Percentiles rank a stretch among this genome's conserved stretches.
Conservation (phyloP, 2,329 filamentous ascomycete species). For the Trichoderma sp. region DNA sequence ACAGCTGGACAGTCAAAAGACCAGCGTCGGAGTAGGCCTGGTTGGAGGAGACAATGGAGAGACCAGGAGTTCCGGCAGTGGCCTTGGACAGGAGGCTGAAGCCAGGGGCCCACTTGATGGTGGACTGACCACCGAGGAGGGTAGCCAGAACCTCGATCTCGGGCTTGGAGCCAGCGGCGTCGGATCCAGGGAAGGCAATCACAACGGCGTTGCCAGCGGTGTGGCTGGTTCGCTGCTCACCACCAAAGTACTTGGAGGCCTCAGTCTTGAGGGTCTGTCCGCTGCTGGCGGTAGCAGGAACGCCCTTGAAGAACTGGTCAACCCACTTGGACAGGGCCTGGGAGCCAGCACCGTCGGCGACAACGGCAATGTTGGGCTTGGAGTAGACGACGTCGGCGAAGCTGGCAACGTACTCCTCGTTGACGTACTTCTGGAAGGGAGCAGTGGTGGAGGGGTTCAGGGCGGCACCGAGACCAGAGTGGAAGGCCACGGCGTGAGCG, state of each 20-base stretch:
- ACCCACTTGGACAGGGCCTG: slow-evolving; percentile 84
- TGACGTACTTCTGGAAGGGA: slow-evolving; percentile 77
- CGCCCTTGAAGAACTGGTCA: slow-evolving; percentile 82
- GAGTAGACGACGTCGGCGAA: slow-evolving; percentile 80
- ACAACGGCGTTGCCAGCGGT: slow-evolving; percentile 78
- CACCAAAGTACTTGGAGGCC: slow-evolving; percentile 86
- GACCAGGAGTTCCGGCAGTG: slow-evolving; percentile 63
- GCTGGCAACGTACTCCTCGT: slow-evolving; percentile 69
- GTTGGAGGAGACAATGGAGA: slow-evolving; percentile 73
- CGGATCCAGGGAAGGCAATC: slow-evolving; percentile 89
- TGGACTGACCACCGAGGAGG: slow-evolving; percentile 85
- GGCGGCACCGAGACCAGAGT: slow-evolving; percentile 83
- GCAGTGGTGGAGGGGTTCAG: slow-evolving; percentile 71
- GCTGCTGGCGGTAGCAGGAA: slow-evolving; percentile 56
- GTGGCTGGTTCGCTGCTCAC: slow-evolving; percentile 86
- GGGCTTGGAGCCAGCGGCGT: slow-evolving; percentile 80
- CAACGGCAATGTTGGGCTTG: slow-evolving; percentile 87
- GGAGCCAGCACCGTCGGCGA: slow-evolving; percentile 83
- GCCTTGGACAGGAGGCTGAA: slow-evolving; percentile 90
- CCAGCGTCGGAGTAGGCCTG: slow-evolving; percentile 91
- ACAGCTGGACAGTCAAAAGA: slow-evolving; percentile 80
- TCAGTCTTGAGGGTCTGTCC: slow-evolving; percentile 57
- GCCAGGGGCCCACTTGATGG: slow-evolving; percentile 93
- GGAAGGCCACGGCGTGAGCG: slow-evolving; percentile 85
- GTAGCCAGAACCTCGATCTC: slow-evolving; percentile 85